Conservation (phyloP, 192 early-diverging fungal species). For the Coemansia sp. region DNA sequence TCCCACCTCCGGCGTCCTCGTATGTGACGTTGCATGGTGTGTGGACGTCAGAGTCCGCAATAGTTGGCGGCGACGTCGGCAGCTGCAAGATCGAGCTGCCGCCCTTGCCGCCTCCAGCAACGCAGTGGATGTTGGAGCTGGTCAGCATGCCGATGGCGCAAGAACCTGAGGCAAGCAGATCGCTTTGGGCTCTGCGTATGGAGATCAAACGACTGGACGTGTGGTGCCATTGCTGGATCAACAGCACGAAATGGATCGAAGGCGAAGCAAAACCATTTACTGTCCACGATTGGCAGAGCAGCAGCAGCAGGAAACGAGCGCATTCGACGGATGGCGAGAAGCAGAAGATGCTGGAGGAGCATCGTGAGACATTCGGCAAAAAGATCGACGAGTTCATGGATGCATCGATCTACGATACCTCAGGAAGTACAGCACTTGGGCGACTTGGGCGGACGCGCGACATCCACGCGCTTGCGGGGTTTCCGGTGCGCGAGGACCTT, state of each 20-base stretch:
- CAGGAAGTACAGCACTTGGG: slow-evolving; percentile 14
- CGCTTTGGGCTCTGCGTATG: slow-evolving; percentile 25
- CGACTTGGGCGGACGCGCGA: slow-evolving; percentile 8
- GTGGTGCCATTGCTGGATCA: slow-evolving; percentile 41
- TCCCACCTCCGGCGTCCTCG: slow-evolving; percentile 4
- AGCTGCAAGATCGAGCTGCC: slow-evolving; percentile 17
- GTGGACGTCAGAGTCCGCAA: slow-evolving; percentile 21
- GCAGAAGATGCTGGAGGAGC: slow-evolving; percentile 7
- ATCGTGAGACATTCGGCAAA: slow-evolving; percentile 31
- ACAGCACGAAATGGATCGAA: slow-evolving; percentile 26
- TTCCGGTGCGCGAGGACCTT: slow-evolving; percentile 35
- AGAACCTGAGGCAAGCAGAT: slow-evolving; percentile 27
- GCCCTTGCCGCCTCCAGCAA: slow-evolving; percentile 29
- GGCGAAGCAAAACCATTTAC: not conserved
- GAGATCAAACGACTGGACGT: slow-evolving; percentile 46
- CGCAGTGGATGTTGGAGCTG: slow-evolving; percentile 54
- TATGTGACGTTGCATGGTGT: slow-evolving; percentile 39
- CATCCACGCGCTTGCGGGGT: slow-evolving; percentile 11
- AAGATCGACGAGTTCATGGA: slow-evolving; percentile 41
- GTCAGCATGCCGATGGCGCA: slow-evolving; percentile 33
- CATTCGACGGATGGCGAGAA: not conserved
- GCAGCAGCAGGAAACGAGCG: not conserved
- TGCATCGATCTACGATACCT: slow-evolving; percentile 28
- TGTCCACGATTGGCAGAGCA: slow-evolving; percentile 22
- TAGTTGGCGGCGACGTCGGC: not conserved